These are phyloP conservation scores for Pharnaceum exiguum DNA, from an alignment of 148 eudicot species.

Conservation along the genomic window DNA sequence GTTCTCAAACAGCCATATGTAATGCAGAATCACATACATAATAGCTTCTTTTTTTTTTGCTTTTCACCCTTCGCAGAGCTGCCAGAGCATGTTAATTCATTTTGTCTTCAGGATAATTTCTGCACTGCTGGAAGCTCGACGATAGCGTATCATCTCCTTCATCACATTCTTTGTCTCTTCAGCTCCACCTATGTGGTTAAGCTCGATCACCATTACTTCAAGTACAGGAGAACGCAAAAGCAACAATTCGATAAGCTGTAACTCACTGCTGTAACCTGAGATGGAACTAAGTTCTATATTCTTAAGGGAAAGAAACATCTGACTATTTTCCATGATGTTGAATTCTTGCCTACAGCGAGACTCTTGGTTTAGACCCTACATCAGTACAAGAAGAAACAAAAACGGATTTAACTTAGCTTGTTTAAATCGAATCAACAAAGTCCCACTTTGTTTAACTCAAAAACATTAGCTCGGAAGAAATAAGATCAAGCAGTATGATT, in stretches of 20 bases:
- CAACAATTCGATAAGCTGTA: neutral
- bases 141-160: neutral
- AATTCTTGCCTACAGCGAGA: neutral
- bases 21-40: no score
- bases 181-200: neutral
- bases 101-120: neutral
- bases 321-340: neutral
- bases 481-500: no score
- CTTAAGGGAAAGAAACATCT: neutral
- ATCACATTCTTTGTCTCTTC: neutral
- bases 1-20: no score
- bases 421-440: no score
- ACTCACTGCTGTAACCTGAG: neutral
- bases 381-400: no score
- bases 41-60: no score
- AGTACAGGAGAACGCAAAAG: neutral
- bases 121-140: neutral
- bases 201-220: slow-evolving; percentile 3
- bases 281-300: neutral
- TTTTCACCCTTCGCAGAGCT: no score
- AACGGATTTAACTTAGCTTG: no score
- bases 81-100: no score
- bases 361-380: neutral
- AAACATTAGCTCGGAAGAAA: no score
- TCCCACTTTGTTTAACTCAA: no score